Evolutionary conservation across 331 rosid species (phyloP).

Genomic region (Pyracantha coccinea): DNA sequence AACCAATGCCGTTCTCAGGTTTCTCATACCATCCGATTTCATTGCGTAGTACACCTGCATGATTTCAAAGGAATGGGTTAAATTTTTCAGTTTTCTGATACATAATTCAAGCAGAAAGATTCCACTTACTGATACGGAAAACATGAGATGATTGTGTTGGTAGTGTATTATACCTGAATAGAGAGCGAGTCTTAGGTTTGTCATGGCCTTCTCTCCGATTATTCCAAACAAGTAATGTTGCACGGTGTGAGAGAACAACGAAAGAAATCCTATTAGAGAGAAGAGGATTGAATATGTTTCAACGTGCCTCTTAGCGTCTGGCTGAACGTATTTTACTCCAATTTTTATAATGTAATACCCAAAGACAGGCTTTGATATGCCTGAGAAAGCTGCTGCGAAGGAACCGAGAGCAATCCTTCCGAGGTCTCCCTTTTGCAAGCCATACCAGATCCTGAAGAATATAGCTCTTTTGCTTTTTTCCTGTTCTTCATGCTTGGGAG

Average conservation of each 20-base stretch:
- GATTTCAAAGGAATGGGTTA: not conserved
- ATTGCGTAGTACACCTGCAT: constrained; percentile 60
- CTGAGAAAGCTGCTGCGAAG: constrained; percentile 77
- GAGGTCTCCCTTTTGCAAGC: constrained; percentile 41
- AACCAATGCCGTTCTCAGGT: constrained; percentile 62
- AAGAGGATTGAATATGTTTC: constrained; percentile 51
- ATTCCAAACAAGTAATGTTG: constrained; percentile 83
- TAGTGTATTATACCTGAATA: constrained; percentile 55
- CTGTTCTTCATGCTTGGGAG: constrained; percentile 25
- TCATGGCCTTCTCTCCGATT: constrained; percentile 89
- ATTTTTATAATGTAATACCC: constrained; percentile 76
- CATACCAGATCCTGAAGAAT: constrained; percentile 85
- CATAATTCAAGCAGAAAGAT: not conserved
- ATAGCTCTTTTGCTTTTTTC: constrained; percentile 19
- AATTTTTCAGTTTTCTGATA: not conserved
- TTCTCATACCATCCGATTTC: constrained; percentile 91
- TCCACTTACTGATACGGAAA: not conserved
- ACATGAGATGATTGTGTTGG: not conserved
- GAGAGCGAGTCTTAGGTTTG: constrained; percentile 53
- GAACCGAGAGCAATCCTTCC: constrained; percentile 55
- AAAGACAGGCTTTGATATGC: constrained; percentile 79
- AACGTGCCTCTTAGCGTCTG: constrained; percentile 45
- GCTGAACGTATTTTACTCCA: constrained; percentile 58
- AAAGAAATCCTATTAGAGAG: constrained; percentile 52
- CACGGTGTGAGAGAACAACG: constrained; percentile 65